Conservation (phyloP, 345 rosid genomes). For the Luvunga scandens region DNA sequence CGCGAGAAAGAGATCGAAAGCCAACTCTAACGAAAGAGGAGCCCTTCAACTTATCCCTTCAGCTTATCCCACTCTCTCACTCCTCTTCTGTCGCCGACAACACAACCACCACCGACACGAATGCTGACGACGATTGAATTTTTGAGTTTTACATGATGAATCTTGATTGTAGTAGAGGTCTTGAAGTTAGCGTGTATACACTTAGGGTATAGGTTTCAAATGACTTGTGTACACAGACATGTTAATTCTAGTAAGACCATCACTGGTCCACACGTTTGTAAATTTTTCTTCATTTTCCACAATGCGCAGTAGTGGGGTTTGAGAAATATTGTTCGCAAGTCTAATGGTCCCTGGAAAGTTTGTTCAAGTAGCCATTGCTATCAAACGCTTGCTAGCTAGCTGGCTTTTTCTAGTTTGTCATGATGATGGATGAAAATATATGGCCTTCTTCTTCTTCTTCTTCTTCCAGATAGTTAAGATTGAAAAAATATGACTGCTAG, state of each 20-base stretch:
- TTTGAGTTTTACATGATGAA: no score
- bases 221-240: background rate
- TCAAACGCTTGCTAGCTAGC: background rate
- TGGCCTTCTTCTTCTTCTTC: background rate
- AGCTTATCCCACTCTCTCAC: no score
- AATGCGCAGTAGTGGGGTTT: background rate
- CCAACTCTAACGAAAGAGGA: no score
- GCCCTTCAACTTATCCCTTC: no score
- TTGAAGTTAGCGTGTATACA: no score
- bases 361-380: background rate
- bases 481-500: background rate
- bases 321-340: background rate
- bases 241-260: background rate
- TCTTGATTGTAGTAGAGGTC: no score
- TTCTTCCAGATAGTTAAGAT: background rate
- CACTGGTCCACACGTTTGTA: background rate
- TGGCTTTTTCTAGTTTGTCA: background rate
- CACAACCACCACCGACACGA: no score
- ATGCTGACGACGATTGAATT: no score
- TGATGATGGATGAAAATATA: background rate
- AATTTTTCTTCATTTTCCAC: background rate
- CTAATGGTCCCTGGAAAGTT: background rate
- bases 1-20: no score
- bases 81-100: no score
- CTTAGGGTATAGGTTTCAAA: no score